A percentile compares a stretch with the other conserved stretches of the same genome.
Conservation (phyloP, 495 filamentous ascomycete genomes). For the Hypomontagnella monticulosa region DNA sequence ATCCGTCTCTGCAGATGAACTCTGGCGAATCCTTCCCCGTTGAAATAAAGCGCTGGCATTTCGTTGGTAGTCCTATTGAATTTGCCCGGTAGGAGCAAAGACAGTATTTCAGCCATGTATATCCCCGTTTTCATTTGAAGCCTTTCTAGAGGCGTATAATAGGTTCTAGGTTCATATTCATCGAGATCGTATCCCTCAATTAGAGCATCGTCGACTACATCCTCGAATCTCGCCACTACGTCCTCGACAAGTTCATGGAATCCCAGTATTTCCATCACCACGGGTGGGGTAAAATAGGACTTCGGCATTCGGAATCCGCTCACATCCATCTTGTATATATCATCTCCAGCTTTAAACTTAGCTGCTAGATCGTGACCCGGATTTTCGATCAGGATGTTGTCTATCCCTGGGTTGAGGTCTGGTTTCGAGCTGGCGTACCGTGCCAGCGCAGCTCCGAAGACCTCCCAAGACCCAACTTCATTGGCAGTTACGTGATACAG, state of each 20-base stretch:
- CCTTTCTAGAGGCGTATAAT: no score
- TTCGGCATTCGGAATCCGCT: background rate
- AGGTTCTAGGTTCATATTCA: no score
- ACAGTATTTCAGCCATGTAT: no score
- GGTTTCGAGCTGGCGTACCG: constrained; percentile 8
- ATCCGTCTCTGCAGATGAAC: no score
- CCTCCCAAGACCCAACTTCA: background rate
- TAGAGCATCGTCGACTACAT: no score
- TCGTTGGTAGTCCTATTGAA: no score
- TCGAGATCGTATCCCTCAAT: no score
- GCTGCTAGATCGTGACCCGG: background rate
- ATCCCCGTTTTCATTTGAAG: no score
- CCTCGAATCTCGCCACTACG: no score
- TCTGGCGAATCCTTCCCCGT: no score
- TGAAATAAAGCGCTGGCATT: no score
- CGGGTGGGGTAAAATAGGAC: background rate
- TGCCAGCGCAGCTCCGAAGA: background rate
- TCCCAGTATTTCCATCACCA: background rate
- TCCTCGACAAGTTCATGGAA: background rate
- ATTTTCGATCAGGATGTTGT: background rate
- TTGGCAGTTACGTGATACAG: background rate
- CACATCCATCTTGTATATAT: background rate
- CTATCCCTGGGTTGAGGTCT: background rate
- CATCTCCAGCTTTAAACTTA: background rate
- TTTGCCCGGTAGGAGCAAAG: no score